phyloP scores from a whole-genome alignment of 352 stramenopile species.

The Globisporangium cylindrosporum region DNA sequence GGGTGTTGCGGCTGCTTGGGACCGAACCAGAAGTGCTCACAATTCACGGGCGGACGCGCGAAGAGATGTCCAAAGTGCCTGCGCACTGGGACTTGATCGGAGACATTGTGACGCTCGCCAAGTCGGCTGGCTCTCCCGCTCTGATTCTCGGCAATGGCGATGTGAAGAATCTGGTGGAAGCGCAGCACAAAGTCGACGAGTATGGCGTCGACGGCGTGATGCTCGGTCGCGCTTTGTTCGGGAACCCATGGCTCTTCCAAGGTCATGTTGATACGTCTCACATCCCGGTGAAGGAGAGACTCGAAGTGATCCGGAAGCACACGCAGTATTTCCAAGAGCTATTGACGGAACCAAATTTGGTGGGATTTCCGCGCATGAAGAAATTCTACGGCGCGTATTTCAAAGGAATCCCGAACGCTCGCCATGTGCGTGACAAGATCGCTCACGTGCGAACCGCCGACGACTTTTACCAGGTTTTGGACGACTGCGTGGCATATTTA shows the following conservation, averaged over 20 bases:
- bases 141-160: slow-evolving; percentile 82
- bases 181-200: slow-evolving; percentile 54
- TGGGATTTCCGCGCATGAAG: slow-evolving; percentile 73
- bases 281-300: slow-evolving; percentile 44
- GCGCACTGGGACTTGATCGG: slow-evolving; percentile 83
- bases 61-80: slow-evolving; percentile 82
- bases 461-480: slow-evolving; percentile 59
- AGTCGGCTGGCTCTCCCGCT: slow-evolving; percentile 42
- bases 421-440: slow-evolving; percentile 63
- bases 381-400: slow-evolving; percentile 81
- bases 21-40: slow-evolving; percentile 72
- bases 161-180: slow-evolving; percentile 62
- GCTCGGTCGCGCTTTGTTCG: slow-evolving; percentile 73
- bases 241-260: slow-evolving; percentile 82
- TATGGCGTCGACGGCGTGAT: slow-evolving; percentile 81
- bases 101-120: slow-evolving; percentile 58
- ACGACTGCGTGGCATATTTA: slow-evolving; percentile 45
- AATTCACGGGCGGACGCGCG: slow-evolving; percentile 70
- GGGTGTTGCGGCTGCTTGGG: slow-evolving; percentile 63
- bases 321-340: slow-evolving; percentile 71
- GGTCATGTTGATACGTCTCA: slow-evolving; percentile 52
- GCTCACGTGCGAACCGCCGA: slow-evolving; percentile 34
- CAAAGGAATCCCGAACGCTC: slow-evolving; percentile 67
- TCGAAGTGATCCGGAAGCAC: slow-evolving; percentile 60
- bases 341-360: slow-evolving; percentile 36